Evolutionary conservation across 805 yeast genomes (phyloP).

Genomic region (Blastobotrys americana): DNA sequence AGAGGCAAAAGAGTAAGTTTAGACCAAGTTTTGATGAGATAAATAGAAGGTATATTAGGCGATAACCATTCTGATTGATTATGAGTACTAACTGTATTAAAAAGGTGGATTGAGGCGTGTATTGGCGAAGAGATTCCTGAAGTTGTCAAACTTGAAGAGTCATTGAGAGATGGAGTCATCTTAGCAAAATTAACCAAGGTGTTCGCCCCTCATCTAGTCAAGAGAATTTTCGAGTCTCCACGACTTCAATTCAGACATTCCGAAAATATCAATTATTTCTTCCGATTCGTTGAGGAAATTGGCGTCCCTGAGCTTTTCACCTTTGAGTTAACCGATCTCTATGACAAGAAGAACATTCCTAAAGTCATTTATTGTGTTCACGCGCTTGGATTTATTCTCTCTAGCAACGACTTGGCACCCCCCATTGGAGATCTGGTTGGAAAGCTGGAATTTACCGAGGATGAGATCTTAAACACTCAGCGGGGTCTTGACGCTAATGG

Average conservation of each 20-base stretch:
- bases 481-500: constrained; percentile 55
- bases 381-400: constrained; percentile 71
- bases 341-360: constrained; percentile 86
- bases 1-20: constrained; percentile 53
- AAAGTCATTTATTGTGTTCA: constrained; percentile 90
- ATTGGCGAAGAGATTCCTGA: constrained; percentile 51
- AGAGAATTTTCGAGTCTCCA: constrained; percentile 47
- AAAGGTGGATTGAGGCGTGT: constrained; percentile 60
- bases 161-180: constrained; percentile 75
- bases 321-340: constrained; percentile 87
- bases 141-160: constrained; percentile 54
- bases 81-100: too few relatives aligned
- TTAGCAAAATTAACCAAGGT: constrained; percentile 70
- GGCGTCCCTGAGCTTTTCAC: constrained; percentile 81
- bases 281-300: constrained; percentile 55
- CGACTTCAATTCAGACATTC: constrained; percentile 82
- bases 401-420: constrained; percentile 51
- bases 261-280: constrained; percentile 82
- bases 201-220: constrained; percentile 59
- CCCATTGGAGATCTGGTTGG: constrained; percentile 57
- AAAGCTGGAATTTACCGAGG: constrained; percentile 52
- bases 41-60: background rate
- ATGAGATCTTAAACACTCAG: constrained; percentile 63
- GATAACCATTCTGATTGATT: too few relatives aligned
- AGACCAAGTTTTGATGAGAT: background rate